Evolutionary conservation across 2,329 filamentous ascomycete genomes (phyloP).

Genomic region (Coleophoma eucalyptorum): DNA sequence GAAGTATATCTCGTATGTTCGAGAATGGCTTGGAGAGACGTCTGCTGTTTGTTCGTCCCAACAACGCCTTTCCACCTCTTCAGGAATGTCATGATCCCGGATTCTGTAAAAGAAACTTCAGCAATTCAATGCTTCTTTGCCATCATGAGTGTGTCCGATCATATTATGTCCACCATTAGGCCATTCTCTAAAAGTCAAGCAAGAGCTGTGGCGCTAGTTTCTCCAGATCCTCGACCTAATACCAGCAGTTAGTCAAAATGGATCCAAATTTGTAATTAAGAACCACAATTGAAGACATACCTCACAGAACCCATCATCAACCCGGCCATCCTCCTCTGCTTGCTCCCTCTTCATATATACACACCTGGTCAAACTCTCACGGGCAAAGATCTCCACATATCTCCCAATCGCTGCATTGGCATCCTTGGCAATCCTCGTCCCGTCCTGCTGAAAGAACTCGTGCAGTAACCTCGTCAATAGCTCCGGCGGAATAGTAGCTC

Average conservation of each 20-base stretch:
- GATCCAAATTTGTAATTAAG: background rate
- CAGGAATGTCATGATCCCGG: no score
- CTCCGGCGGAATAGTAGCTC: constrained; percentile 59
- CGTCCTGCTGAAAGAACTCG: constrained; percentile 67
- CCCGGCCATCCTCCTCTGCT: constrained; percentile 25
- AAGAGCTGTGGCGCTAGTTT: constrained; percentile 81
- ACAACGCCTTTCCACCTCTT: no score
- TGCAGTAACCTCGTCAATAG: constrained; percentile 75
- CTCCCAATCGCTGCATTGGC: constrained; percentile 74
- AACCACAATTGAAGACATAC: constrained; percentile 38
- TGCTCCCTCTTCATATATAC: constrained; percentile 59
- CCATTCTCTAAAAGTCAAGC: constrained; percentile 65
- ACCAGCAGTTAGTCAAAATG: background rate
- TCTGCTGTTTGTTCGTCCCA: no score
- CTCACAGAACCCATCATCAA: constrained; percentile 65
- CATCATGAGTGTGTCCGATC: no score
- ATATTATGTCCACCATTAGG: no score
- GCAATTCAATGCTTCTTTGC: no score
- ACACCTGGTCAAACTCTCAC: constrained; percentile 80
- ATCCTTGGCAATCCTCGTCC: constrained; percentile 71
- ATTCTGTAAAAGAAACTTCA: no score
- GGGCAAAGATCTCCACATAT: constrained; percentile 89
- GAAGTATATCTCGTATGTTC: no score
- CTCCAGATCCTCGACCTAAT: constrained; percentile 81
- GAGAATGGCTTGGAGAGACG: no score